A percentile compares a stretch with the other conserved stretches of the same genome.
phyloP scores from a whole-genome alignment of 805 yeast genomes.

The Candida ficus region DNA sequence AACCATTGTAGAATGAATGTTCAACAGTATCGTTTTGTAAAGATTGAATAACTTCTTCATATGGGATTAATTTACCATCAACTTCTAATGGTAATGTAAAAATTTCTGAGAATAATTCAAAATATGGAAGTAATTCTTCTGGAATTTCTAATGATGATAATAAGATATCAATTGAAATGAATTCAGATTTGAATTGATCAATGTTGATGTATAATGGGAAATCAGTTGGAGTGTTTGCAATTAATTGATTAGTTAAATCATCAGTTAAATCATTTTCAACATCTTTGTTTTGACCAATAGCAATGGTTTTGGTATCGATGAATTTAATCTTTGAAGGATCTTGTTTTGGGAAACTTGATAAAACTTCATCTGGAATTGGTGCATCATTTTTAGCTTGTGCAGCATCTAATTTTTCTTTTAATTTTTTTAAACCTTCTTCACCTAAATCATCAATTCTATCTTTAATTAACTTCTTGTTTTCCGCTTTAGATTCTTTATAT shows the following conservation, averaged over 20 bases:
- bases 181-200: slow-evolving; percentile 76
- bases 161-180: slow-evolving; percentile 61
- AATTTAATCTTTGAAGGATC: slow-evolving; percentile 72
- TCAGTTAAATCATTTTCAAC: slow-evolving; percentile 27
- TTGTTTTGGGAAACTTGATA: slow-evolving; percentile 61
- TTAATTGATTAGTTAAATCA: slow-evolving; percentile 24
- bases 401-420: slow-evolving; percentile 44
- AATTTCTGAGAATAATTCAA: slow-evolving; percentile 60
- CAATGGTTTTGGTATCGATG: slow-evolving; percentile 61
- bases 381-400: slow-evolving; percentile 68
- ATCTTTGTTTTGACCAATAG: slow-evolving; percentile 45
- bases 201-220: slow-evolving; percentile 70
- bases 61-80: slow-evolving; percentile 56
- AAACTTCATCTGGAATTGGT: slow-evolving; percentile 68
- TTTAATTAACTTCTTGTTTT: slow-evolving; percentile 42
- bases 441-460: slow-evolving; percentile 52
- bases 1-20: slow-evolving; percentile 50
- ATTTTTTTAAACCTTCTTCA: slow-evolving; percentile 48
- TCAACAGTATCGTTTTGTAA: slow-evolving; percentile 71
- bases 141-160: slow-evolving; percentile 52
- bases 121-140: slow-evolving; percentile 51
- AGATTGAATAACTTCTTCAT: slow-evolving; percentile 70
- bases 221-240: slow-evolving; percentile 34
- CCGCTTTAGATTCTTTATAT: slow-evolving; percentile 47
- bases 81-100: slow-evolving; percentile 67